Evolutionary conservation across 495 filamentous ascomycete species (phyloP).

Genomic region (Podospora conica): DNA sequence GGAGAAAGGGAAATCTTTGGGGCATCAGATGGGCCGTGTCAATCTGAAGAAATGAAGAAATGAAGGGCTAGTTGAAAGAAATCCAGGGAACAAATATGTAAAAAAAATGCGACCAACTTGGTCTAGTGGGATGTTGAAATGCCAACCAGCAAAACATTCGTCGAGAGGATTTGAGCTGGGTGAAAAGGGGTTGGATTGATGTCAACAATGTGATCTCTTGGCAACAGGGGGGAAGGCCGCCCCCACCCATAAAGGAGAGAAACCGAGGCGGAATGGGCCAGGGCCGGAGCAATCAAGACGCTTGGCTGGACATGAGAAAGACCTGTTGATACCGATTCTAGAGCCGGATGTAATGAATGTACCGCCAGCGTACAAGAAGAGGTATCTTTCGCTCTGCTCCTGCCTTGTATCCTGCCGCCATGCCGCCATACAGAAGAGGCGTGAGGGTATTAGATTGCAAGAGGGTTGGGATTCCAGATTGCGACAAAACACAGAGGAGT

Average conservation of each 20-base stretch:
- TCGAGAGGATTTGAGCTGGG: not conserved
- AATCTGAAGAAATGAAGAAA: too few species aligned
- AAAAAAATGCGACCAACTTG: not conserved
- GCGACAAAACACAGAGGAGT: not conserved
- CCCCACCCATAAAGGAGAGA: not conserved
- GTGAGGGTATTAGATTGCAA: constrained; percentile 71
- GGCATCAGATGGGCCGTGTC: too few species aligned
- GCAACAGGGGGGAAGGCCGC: not conserved
- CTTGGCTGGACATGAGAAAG: not conserved
- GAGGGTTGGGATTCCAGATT: constrained; percentile 35
- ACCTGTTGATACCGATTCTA: not conserved
- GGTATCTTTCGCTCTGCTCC: constrained; percentile 51
- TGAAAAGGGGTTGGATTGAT: not conserved
- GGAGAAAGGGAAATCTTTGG: too few species aligned
- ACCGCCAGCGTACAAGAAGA: not conserved
- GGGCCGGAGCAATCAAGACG: not conserved
- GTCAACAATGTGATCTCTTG: not conserved
- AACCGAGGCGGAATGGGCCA: not conserved
- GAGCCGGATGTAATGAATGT: not conserved
- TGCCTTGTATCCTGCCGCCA: constrained; percentile 67
- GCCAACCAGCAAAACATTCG: not conserved
- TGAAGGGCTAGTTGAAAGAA: too few species aligned
- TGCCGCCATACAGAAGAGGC: constrained; percentile 39
- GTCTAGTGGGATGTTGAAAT: not conserved
- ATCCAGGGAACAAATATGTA: too few species aligned